Evolutionary conservation across 805 yeast species (phyloP).

Genomic region (Wickerhamiella vanderwaltii): DNA sequence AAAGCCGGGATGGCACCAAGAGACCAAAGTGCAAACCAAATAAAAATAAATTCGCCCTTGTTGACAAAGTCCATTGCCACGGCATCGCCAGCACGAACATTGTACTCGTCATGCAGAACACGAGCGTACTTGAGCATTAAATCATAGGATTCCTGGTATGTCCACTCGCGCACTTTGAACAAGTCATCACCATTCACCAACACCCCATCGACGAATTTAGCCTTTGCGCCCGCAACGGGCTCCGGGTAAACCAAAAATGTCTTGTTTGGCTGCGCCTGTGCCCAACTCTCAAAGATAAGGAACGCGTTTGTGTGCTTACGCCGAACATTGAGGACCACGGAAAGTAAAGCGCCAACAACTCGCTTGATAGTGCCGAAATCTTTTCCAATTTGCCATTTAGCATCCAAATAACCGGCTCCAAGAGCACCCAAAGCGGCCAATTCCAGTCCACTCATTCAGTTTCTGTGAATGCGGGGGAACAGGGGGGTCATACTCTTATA

Average conservation of each 20-base stretch:
- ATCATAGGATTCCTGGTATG: slow-evolving; percentile 58
- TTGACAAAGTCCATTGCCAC: slow-evolving; percentile 70
- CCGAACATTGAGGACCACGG: slow-evolving; percentile 9
- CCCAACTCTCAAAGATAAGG: slow-evolving; percentile 56
- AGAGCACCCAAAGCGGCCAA: slow-evolving; percentile 18
- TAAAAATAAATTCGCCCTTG: slow-evolving; percentile 64
- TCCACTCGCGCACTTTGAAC: slow-evolving; percentile 49
- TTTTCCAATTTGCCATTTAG: slow-evolving; percentile 14
- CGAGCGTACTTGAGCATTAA: slow-evolving; percentile 54
- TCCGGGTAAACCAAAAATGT: slow-evolving; percentile 55
- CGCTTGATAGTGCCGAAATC: slow-evolving; percentile 15
- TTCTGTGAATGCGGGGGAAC: background rate
- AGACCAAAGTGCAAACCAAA: slow-evolving; percentile 84
- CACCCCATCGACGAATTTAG: slow-evolving; percentile 20
- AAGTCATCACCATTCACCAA: slow-evolving; percentile 34
- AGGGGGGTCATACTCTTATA: background rate
- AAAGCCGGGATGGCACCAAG: slow-evolving; percentile 84
- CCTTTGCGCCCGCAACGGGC: slow-evolving; percentile 24
- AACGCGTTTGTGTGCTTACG: slow-evolving; percentile 41
- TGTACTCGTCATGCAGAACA: slow-evolving; percentile 49
- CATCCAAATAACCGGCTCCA: slow-evolving; percentile 19
- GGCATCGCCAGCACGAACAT: slow-evolving; percentile 51
- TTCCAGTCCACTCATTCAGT: slow-evolving; percentile 12
- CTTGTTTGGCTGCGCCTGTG: slow-evolving; percentile 36
- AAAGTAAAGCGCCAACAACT: slow-evolving; percentile 11